Base-by-base conservation (phyloP, 176 grass and related monocot genomes). In the Aegilops bicornis region DNA sequence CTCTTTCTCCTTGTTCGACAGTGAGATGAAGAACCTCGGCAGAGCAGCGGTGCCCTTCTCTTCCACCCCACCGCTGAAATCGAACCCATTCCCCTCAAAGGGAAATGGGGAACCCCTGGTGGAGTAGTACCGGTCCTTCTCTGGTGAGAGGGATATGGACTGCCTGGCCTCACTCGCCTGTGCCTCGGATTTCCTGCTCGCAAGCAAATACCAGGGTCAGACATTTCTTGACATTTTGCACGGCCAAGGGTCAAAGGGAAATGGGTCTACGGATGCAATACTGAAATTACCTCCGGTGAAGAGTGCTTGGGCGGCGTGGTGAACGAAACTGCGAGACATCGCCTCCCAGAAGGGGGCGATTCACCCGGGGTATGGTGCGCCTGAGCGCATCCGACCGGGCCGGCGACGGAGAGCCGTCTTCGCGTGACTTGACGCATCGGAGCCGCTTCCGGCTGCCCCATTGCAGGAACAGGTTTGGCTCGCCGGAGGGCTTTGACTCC, bases 1-100 rank as follows among this genome's bases (percentile, higher is more conserved):
- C 73, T 99, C 97, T 81, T 99, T 99, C 86, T 99, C 94, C 89
- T 99, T 99, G 42, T 93, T 99, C n/a, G 97, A 99, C 77, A 99
- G 81, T 11, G 97, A 88, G 40, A 99, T 91, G 85, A 97, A 99
- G 89, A 99, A 99, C 54, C 92, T 90, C 1, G 97, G 92, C 69
- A 97, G 79, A 0, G 85, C 67, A 2, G 79, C 80, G 16, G 80
- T 85, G 35, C 89, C 92, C 76, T 79, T 99, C 63, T 99, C 94
- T 42, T 99, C 92, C 47, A 84, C 61, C 30, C 69, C 87, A 40
- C 66, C 74, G 35, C 63, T 82, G 31, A 87, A 77, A 59, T 86
- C 82, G n/a, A 87, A 85, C 2, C 94, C 89, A 29, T 58, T 90
- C 48, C 84, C 94, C 70, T 97, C 92, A 31, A 90, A 92, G 27